Base-by-base conservation (phyloP, 164 flowering plant species). In the Vitis rotundifolia region DNA sequence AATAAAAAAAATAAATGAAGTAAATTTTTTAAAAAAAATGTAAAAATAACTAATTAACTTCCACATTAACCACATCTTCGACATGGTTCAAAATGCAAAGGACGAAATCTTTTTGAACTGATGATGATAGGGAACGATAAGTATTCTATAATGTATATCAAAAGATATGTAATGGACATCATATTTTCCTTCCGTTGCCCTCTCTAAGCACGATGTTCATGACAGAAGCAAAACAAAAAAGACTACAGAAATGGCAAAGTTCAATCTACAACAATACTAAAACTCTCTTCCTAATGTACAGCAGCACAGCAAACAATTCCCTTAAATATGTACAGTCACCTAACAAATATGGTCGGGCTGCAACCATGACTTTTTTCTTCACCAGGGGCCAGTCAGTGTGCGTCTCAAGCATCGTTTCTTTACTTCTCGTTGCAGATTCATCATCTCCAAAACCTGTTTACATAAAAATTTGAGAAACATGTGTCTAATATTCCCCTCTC, bases 351-450 rank as follows among this genome's bases (percentile, higher is more conserved):
- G 3, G 16, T 71, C 19, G 18, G 37, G 49, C 49, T 15, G 14
- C 19, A 44, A 53, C 11, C 67, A 12, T 26, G 0, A 15, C 57
- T 5, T 47, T 48, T 31, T 53, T 63, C 66, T 79, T 78, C 59
- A 92, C 96, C 92, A 90, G 1, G 89, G 94, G 37, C 92, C 88
- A 14, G 92, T 85, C 66, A 75, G 84, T 55, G 94, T 83, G 78
- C 94, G 75, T 71, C 96, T 83, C 78, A 92, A 71, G 78, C 91
- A 84, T 71, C 72, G 85, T 58, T 64, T 83, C 75, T 89, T 89
- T 0, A 57, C 64, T 49, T 82, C 86, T 11, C 56, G 49, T 55
- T 83, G 88, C 68, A 64, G 49, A 61, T 80, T 81, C 77, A 85
- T 82, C 78, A 79, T 81, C 83, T 91, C 91, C 82, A 82, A 11